Conservation (phyloP, 768 basidiomycete species). For the Boletus subcaerulescens region DNA sequence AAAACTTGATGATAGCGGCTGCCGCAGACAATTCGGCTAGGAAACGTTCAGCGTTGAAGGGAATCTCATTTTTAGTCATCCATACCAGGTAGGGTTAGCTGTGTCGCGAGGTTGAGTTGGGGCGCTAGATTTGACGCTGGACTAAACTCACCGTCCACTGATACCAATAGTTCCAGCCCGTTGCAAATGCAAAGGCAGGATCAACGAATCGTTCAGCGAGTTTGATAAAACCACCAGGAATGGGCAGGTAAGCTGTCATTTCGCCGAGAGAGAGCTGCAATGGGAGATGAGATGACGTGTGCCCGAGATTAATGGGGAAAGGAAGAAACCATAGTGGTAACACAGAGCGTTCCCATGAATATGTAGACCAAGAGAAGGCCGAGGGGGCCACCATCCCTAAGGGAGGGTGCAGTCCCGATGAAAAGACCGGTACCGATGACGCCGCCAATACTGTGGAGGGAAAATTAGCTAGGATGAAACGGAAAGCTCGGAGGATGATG, state of each 20-base stretch:
- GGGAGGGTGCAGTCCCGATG: neutral
- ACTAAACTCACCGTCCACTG: neutral
- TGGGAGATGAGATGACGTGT: neutral
- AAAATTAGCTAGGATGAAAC: neutral
- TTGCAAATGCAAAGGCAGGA: constrained; percentile 3
- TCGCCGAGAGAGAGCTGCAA: constrained; percentile 2
- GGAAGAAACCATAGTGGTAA: neutral
- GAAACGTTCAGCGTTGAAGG: neutral
- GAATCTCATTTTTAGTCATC: neutral
- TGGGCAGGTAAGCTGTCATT: neutral
- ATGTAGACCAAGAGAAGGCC: neutral
- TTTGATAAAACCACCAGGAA: constrained; percentile 4
- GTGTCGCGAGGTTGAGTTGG: neutral
- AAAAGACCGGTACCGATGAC: constrained; percentile 4
- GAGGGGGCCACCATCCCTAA: neutral
- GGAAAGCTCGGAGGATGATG: neutral
- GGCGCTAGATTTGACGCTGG: neutral
- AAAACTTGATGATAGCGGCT: neutral
- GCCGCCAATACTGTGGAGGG: neutral
- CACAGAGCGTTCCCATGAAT: neutral
- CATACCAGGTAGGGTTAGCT: neutral
- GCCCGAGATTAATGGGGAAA: neutral
- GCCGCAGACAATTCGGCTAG: constrained; percentile 3
- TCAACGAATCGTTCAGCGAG: constrained; percentile 4
- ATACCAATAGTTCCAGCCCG: constrained; percentile 5